These are phyloP conservation scores for Acanthamoeba polyphaga DNA, from an alignment of 208 protist genomes.

Conservation along the genomic window DNA sequence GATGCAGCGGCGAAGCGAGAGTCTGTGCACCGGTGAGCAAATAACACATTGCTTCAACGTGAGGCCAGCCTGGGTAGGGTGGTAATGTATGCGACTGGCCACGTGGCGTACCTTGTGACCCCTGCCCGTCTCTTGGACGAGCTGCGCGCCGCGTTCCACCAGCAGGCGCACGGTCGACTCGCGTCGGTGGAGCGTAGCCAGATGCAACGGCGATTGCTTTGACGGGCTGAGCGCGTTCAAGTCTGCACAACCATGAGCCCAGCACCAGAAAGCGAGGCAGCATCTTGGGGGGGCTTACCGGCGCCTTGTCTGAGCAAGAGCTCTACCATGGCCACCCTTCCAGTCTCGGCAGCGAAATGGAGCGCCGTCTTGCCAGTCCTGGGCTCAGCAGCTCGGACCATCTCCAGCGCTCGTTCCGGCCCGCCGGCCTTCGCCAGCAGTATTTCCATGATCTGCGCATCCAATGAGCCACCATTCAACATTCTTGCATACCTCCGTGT, in stretches of 20 bases:
- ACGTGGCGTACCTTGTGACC: background rate
- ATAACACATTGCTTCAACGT: too few species aligned
- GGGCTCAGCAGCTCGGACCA: background rate
- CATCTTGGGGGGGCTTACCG: background rate
- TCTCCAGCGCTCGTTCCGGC: background rate
- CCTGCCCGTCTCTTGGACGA: background rate
- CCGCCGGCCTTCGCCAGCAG: background rate
- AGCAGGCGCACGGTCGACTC: background rate
- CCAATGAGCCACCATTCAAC: too few species aligned
- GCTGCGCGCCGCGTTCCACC: background rate
- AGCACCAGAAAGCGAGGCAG: too few species aligned
- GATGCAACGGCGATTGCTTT: background rate
- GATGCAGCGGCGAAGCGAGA: background rate
- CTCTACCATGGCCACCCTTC: background rate
- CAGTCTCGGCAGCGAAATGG: background rate
- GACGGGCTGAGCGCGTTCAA: background rate
- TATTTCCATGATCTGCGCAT: background rate
- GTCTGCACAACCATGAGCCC: background rate
- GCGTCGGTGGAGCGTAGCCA: background rate
- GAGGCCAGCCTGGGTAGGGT: too few species aligned
- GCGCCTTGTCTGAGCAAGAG: background rate
- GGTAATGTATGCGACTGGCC: too few species aligned
- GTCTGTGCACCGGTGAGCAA: background rate
- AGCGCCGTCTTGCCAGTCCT: constrained; percentile 20
- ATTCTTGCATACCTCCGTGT: too few species aligned